A percentile compares a stretch with the other conserved stretches of the same genome.
These are phyloP conservation scores for Guillardia theta DNA, from an alignment of 78 protist genomes.

Conservation along the genomic window DNA sequence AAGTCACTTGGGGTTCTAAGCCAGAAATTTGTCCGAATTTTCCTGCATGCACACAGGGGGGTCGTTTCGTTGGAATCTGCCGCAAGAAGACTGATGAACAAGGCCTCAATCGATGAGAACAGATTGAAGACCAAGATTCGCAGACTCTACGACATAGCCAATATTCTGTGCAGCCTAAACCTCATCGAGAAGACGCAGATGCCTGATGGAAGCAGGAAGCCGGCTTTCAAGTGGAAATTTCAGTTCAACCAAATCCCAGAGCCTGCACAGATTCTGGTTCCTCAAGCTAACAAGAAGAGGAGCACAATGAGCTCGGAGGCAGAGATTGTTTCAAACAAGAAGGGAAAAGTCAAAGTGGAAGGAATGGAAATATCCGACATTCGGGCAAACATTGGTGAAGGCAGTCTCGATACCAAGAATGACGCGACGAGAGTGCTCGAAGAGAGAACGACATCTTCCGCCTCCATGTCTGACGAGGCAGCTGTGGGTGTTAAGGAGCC, in stretches of 20 bases:
- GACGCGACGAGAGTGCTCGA: too few species aligned
- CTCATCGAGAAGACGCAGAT: constrained; percentile 10
- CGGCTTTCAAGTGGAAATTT: constrained; percentile 20
- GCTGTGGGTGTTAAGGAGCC: too few species aligned
- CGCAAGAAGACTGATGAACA: neutral
- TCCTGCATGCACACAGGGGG: constrained; percentile 13
- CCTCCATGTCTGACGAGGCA: too few species aligned
- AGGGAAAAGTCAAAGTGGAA: too few species aligned
- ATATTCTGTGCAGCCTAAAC: constrained; percentile 43
- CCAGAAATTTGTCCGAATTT: constrained; percentile 38
- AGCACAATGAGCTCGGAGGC: neutral
- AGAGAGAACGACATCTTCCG: too few species aligned
- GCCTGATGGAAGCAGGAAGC: constrained; percentile 1
- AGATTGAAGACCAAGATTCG: constrained; percentile 43
- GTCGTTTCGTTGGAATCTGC: constrained; percentile 49
- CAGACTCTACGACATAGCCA: constrained; percentile 51
- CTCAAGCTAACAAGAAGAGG: neutral
- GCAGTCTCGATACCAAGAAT: too few species aligned
- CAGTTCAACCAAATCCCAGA: neutral
- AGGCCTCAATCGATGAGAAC: neutral
- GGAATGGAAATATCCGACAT: too few species aligned
- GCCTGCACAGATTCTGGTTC: too few species aligned
- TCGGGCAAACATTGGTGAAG: too few species aligned
- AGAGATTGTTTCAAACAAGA: too few species aligned
- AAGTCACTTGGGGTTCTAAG: constrained; percentile 47